Percentiles rank a stretch among this genome's conserved stretches.
Evolutionary conservation across 2,329 filamentous ascomycete genomes (phyloP).

Genomic region (Xylaria sp.): DNA sequence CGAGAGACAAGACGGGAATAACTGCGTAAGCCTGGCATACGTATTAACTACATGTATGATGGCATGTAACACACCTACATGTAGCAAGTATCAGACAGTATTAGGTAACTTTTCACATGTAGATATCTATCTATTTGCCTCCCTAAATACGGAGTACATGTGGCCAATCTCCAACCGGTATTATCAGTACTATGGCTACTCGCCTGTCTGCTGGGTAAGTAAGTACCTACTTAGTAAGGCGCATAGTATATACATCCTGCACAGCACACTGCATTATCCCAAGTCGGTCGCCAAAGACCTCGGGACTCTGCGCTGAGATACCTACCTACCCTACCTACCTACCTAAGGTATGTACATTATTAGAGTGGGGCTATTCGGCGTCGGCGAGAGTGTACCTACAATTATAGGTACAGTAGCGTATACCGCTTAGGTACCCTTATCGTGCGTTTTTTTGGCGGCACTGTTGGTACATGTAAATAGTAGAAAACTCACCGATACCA

Average conservation of each 20-base stretch:
- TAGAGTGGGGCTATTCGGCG: constrained; percentile 23
- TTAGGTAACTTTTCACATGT: neutral
- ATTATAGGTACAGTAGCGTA: neutral
- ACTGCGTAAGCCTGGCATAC: neutral
- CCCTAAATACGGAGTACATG: neutral
- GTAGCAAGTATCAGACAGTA: no score
- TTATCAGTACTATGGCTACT: no score
- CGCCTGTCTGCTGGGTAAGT: no score
- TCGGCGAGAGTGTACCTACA: neutral
- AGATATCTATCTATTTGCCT: neutral
- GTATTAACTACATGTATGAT: neutral
- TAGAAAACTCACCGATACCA: constrained; percentile 32
- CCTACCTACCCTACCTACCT: no score
- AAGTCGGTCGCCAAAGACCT: neutral
- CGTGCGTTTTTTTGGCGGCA: constrained; percentile 17
- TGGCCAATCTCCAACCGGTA: neutral
- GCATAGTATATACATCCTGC: neutral
- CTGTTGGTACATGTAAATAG: constrained; percentile 21
- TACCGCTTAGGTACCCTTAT: constrained; percentile 19
- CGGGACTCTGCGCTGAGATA: neutral
- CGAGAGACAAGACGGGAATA: neutral
- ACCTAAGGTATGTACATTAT: neutral
- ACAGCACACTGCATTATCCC: neutral
- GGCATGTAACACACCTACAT: no score
- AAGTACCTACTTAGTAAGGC: no score